phyloP scores from a whole-genome alignment of 2,329 filamentous ascomycete genomes.

The Aureobasidium pullulans region DNA sequence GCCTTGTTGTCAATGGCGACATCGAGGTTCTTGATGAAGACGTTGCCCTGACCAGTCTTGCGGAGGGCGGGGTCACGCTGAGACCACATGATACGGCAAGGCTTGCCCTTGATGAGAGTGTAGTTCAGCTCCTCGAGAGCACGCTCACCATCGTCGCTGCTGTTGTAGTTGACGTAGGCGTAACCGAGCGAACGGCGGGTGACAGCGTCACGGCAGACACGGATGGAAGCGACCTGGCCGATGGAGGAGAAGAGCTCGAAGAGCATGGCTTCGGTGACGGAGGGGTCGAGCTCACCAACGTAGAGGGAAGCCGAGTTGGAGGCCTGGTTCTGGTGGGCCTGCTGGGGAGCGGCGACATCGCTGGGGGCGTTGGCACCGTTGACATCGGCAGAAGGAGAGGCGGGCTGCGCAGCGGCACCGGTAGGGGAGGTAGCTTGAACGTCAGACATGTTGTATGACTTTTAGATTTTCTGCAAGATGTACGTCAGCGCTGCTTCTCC shows the following conservation, averaged over 20 bases:
- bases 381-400: slow-evolving; percentile 61
- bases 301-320: slow-evolving; percentile 96
- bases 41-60: slow-evolving; percentile 98
- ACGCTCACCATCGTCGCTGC: slow-evolving; percentile 90
- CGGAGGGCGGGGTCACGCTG: slow-evolving; percentile 97
- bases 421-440: slow-evolving; percentile 45
- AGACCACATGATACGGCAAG: slow-evolving; percentile 99
- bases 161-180: slow-evolving; percentile 99
- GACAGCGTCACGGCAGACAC: slow-evolving; percentile 98
- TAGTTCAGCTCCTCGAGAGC: slow-evolving; percentile 99
- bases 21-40: slow-evolving; percentile 99
- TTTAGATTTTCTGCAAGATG: slow-evolving; percentile 17
- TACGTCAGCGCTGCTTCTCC: slow-evolving; percentile 4
- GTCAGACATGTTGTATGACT: slow-evolving; percentile 30
- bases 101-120: slow-evolving; percentile 96
- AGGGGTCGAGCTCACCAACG: slow-evolving; percentile 95
- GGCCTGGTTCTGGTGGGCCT: slow-evolving; percentile 61
- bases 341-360: slow-evolving; percentile 26
- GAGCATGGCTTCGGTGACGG: slow-evolving; percentile 98
- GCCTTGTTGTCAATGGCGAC: slow-evolving; percentile 99
- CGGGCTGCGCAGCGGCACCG: slow-evolving; percentile 66
- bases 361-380: slow-evolving; percentile 46
- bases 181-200: slow-evolving; percentile 98
- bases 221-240: slow-evolving; percentile 96
- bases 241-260: slow-evolving; percentile 99